A percentile compares a stretch with the other conserved stretches of the same genome.
phyloP scores from a whole-genome alignment of 352 stramenopile species.

The Phytophthora boehmeriae region DNA sequence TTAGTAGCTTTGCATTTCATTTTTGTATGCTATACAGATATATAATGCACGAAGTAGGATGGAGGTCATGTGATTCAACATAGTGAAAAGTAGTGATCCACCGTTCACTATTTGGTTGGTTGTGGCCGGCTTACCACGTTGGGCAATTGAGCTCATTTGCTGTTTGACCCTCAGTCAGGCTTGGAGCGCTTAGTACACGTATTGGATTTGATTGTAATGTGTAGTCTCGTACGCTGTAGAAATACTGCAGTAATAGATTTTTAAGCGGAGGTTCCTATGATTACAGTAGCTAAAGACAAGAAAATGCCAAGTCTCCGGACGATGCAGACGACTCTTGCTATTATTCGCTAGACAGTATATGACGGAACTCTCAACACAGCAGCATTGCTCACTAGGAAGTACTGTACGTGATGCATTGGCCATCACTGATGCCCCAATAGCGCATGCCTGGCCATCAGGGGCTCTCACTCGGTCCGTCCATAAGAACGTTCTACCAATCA shows the following conservation, averaged over 20 bases:
- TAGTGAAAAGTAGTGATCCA: conserved; percentile 13
- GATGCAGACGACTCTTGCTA: conserved; percentile 75
- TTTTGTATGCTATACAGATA: too few species aligned
- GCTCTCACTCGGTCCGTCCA: conserved; percentile 6
- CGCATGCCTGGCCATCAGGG: too few species aligned
- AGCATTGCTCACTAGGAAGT: neutral
- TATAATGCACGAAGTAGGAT: neutral
- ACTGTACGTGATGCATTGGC: conserved; percentile 4
- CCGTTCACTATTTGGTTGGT: conserved; percentile 29
- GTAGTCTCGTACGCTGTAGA: too few species aligned
- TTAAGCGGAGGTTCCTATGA: conserved; percentile 47
- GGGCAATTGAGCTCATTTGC: conserved; percentile 8
- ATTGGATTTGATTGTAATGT: too few species aligned
- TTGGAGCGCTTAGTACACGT: too few species aligned
- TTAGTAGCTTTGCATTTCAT: too few species aligned
- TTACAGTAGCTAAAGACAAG: conserved; percentile 71
- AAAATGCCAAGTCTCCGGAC: conserved; percentile 48
- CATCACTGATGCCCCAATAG: too few species aligned
- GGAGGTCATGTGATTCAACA: conserved; percentile 4
- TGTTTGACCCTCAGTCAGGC: too few species aligned
- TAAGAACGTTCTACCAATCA: conserved; percentile 12
- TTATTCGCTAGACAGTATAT: conserved; percentile 91
- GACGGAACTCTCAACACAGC: conserved; percentile 50
- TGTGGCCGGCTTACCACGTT: too few species aligned
- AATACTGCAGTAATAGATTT: neutral